Base-by-base conservation (phyloP, 176 grass and related monocot species). In the Avena insularis region DNA sequence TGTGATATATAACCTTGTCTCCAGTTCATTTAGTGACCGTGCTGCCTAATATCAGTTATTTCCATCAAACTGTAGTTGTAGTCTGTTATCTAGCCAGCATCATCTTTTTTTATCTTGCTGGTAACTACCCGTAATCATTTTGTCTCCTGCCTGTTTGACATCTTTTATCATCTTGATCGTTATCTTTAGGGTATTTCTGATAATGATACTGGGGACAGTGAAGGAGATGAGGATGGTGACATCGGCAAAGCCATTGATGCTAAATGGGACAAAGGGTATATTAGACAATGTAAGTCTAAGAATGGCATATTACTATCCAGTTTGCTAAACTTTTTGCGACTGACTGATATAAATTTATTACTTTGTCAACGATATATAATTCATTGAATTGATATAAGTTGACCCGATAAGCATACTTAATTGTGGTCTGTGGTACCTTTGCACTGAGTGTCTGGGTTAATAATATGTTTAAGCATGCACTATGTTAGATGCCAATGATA, bases 231-330 rank as follows among this genome's bases (percentile, higher is more conserved):
- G 38, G 76, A 88, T 48, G 85, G 55, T 84, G 61, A 79, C 47
- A 76, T 62, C 36, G 68, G 16, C 70, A 60, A 84, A 89, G 85
- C 76, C 68, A 25, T 79, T 73, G 27, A 67, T 33, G 87, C 88
- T 81, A 82, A 65, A 53, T 91, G 83, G 70, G 83, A 82, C 62
- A 90, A 86, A 51, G 68, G 55, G 9, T 90, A 92, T 93, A 72
- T 91, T 87, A 85, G 87, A 84, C 92, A 98, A 91, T 94, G 94
- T 96, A 90, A 96, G 92, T 93, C 43, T 14, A 17, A 64, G 31
- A 25, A 47, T 33, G 27, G 29, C 11, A 82, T 53, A 21, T 13
- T 82, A 16, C 31, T 71, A 70, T 54, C 8, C 63, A 64, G 43
- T 78, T 62, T 35, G 15, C 29, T 67, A 20, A 51, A 31, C 23